Evolutionary conservation across 371 early-diverging fungal genomes (phyloP), one percentile per base, ranked within the genome.

Genomic region (Chytridium lagenaria): DNA sequence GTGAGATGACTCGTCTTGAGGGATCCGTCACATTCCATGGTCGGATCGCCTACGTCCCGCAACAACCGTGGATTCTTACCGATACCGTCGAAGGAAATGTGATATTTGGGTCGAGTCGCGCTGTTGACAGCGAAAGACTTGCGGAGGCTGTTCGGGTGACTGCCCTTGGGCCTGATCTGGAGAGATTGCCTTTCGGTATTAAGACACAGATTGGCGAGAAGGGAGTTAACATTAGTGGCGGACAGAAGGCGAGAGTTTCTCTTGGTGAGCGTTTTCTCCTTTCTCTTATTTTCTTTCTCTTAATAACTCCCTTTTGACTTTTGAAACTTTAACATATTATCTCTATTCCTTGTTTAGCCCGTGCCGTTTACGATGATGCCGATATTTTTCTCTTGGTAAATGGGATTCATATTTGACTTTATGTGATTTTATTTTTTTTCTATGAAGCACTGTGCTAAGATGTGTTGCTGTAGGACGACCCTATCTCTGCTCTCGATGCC

Each of bases 321-420:
- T n/a, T n/a, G n/a, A n/a, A n/a, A n/a, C n/a, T n/a, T n/a, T n/a
- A n/a, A n/a, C n/a, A n/a, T n/a, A n/a, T n/a, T n/a, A n/a, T n/a
- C n/a, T n/a, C n/a, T n/a, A n/a, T n/a, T n/a, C 23, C 57, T 57
- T 30, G 26, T 30, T n/a, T 19, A 73, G 49, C 78, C 15, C 73
- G 87, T 40, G 92, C 92, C 40, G 88, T 91, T 36, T 94, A 93
- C 78, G 83, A 90, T 30, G 74, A 69, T 65, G 91, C 92, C n/a
- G 93, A 93, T 80, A 83, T 94, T 22, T 89, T 90, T 64, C 76
- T 94, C 31, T 19, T 91, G 67, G 57, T 55, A 55, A 55, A 30
- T 44, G n/a, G n/a, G n/a, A n/a, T n/a, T n/a, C n/a, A n/a, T n/a
- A n/a, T n/a, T n/a, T n/a, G n/a, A n/a, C n/a, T n/a, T n/a, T n/a